Evolutionary conservation across 73 alveolate genomes (phyloP), one percentile per base, ranked within the genome.

Genomic region (Vitrella brassicaformis): DNA sequence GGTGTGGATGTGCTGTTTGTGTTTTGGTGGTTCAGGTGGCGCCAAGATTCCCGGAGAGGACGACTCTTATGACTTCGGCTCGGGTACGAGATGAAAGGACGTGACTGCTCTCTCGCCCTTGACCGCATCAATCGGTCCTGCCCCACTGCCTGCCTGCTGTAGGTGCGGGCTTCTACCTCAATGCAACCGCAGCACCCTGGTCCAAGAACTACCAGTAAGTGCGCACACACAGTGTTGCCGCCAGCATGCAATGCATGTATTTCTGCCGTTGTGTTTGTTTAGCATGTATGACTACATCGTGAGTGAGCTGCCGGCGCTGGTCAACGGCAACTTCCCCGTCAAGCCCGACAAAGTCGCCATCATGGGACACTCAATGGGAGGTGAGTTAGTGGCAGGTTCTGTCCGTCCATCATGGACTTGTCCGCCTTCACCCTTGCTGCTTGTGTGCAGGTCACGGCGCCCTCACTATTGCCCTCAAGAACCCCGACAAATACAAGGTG

Each of bases 341-440:
- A 85, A 81, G 64, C 26, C 85, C 66, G 74, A 30, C 30, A 89
- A 81, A 79, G 81, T 76, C 47, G 76, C 90, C 1, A 86, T 89
- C 79, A 75, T 78, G 71, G 95, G 95, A 30, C 88, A 82, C 74
- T 82, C 91, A 27, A 87, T 89, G 89, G 95, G 95, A 27, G 95
- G 56, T 39, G 14, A 14, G 56, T 4, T 39, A 39, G 22, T 8
- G 4, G 4, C 56, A 39, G 4, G 4, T 14, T 8, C 56, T 39
- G n/a, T n/a, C n/a, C n/a, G 4, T 39, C 22, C 14, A 4, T 39
- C 56, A 4, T 14, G 56, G 56, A 39, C 22, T 39, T 39, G 4
- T 39, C 14, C 56, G 4, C 14, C 14, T 39, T 39, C 14, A 8
- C 56, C 56, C 56, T 39, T 39, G 56, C 4, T 39, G 4, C 56